A percentile compares a stretch with the other conserved stretches of the same genome.
Evolutionary conservation across 163 green algal genomes (phyloP).

Genomic region (Scenedesmus sp.): DNA sequence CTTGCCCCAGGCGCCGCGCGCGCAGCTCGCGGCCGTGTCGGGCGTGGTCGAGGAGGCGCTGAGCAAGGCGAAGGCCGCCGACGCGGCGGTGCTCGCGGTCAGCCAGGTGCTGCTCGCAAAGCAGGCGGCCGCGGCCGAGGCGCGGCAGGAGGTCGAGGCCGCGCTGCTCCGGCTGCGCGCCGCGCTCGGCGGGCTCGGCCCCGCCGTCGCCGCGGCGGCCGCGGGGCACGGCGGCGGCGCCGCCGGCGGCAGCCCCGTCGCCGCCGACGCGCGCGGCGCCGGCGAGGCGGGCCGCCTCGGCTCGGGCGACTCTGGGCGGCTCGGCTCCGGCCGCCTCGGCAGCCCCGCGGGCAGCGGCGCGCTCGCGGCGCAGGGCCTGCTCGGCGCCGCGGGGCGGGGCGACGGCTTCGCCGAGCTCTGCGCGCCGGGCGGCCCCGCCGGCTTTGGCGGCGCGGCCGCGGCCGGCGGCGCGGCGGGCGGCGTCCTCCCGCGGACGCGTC

Average conservation of each 20-base stretch:
- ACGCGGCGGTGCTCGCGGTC: conserved; percentile 39
- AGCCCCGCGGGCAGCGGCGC: no score
- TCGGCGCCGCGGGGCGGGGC: no score
- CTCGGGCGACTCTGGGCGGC: no score
- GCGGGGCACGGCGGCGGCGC: conserved; percentile 6
- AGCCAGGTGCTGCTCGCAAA: conserved; percentile 25
- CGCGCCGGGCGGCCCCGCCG: no score
- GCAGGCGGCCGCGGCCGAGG: conserved; percentile 31
- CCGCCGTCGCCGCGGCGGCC: not conserved
- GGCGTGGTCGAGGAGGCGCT: conserved; percentile 14
- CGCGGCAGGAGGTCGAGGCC: not conserved
- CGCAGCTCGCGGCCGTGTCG: conserved; percentile 15
- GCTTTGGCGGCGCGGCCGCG: no score
- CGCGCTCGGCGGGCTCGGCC: conserved; percentile 10
- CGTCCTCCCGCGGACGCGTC: no score
- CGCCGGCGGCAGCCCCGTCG: conserved; percentile 5
- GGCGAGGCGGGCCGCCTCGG: no score
- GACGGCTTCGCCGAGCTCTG: no score
- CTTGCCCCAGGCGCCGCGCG: not conserved
- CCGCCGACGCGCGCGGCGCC: no score
- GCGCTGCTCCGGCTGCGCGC: not conserved
- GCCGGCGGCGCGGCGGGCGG: no score
- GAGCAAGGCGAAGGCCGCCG: conserved; percentile 34
- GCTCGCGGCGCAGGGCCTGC: no score
- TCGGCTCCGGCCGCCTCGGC: no score